Base-by-base conservation (phyloP, 2,329 filamentous ascomycete genomes). In the Talaromyces amestolkiae region DNA sequence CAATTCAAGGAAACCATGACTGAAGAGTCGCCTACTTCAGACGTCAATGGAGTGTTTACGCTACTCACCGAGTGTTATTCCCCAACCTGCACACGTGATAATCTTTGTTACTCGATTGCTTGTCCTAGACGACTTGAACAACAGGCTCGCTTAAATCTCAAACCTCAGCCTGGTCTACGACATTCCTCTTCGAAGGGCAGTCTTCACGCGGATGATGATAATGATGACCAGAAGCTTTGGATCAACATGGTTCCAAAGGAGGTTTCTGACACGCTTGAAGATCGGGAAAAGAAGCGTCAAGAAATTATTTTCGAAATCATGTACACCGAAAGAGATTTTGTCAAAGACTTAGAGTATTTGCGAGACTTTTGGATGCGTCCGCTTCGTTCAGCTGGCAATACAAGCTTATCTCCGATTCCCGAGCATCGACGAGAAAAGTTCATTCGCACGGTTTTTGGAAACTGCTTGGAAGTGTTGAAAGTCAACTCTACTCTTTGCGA, bases 331-430 rank as follows among this genome's bases (percentile, higher is more conserved):
- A 88, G 95, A 71, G 95, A 99, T 80, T 99, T 99, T 73, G 95
- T 99, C 75, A 99, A 99, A 82, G 95, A 99, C 78, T 83, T 99
- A 72, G 95, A 99, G 78, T 99, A 99, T 75, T 83, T 99, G 35
- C 88, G 95, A 68, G 95, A 99, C 81, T 99, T 98, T 83, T 99
- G 95, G 95, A 97, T 99, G 81, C 86, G 95, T 70, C 95, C 95
- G 10, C 81, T 99, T 65, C 88, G 93, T 59, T 91, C 90, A 33
- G 89, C 90, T 19, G 85, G 86, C 65, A 84, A 85, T 19, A 77
- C 79, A 11, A 82, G 76, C 68, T 85, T 86, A 17, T 97, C 94
- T 3, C 94, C 93, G 0, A 96, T 99, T 69, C 94, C 95, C 5
- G 88, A 95, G 69, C 88, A 92, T 67, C 88, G 92, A 66, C 88